Evolutionary conservation across 108 stramenopile genomes (phyloP), one percentile per base, ranked within the genome.

Genomic region (Skeletonema marinoi): DNA sequence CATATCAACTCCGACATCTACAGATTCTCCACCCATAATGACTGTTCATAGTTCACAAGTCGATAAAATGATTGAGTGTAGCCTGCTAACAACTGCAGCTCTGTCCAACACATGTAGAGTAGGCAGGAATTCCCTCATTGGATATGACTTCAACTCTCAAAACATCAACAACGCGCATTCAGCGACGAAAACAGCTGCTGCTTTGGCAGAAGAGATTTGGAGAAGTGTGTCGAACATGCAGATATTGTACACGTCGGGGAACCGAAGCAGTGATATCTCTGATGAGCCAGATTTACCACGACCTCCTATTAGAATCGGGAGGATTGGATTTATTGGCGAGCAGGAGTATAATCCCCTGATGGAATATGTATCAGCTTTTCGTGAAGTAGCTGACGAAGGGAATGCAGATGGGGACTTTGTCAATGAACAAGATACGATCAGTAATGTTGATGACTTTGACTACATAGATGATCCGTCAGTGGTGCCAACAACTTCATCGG

Each of bases 191-290:
- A 58, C 74, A 3, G 74, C 80, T 8, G 74, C 74, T n/a, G 70
- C 68, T 31, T 32, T 81, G 5, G 62, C 65, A 32, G 80, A 81
- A 46, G 74, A 75, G 48, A 75, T 81, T 65, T 81, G 69, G 69
- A 70, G 74, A 16, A 60, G 35, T 19, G 64, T 81, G 0, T 61
- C 56, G 48, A 71, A 48, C 12, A 67, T 66, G 65, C 39, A 75
- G 30, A 81, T 81, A 25, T 29, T 46, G 6, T 75, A 64, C 38
- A 71, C 80, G 8, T 59, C 58, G 6, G 41, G 67, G 6, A 65
- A 17, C 33, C 17, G 68, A 44, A 3, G 44, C 38, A 29, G 36
- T 12, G 35, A 3, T 2, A 39, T 12, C 4, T 39, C 11, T 39
- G 63, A 10, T n/a, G 63, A 38, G 63, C 41, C 17, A 64, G 14